Percentiles rank a stretch among this genome's conserved stretches.
These are phyloP conservation scores for Glycyrrhiza uralensis DNA, from an alignment of 306 rosid genomes.

Conservation along the genomic window DNA sequence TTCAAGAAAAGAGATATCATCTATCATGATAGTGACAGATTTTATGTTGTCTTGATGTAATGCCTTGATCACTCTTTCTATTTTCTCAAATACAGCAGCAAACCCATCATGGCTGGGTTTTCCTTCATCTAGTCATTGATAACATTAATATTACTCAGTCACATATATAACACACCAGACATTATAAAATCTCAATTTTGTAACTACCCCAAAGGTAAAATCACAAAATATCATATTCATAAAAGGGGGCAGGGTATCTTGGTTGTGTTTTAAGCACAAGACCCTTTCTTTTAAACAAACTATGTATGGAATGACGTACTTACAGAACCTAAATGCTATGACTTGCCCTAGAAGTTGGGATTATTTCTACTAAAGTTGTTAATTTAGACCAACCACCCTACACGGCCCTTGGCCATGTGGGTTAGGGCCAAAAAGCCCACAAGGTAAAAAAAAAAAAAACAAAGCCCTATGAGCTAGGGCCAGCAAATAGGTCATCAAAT, in stretches of 20 bases:
- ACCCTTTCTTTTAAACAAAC: background rate
- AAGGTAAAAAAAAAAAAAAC: no score
- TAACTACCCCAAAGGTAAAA: background rate
- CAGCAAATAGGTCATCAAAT: no score
- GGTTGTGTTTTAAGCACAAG: slow-evolving; percentile 3
- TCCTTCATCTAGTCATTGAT: slow-evolving; percentile 46
- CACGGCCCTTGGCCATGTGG: no score
- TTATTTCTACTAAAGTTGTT: background rate
- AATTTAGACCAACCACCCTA: no score
- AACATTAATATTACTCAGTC: slow-evolving; percentile 14
- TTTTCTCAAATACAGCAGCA: slow-evolving; percentile 61
- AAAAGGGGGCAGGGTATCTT: background rate
- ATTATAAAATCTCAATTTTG: background rate
- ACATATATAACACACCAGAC: slow-evolving; percentile 1
- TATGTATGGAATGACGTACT: background rate
- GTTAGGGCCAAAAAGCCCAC: no score
- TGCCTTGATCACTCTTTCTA: slow-evolving; percentile 46
- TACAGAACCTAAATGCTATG: background rate
- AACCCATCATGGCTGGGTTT: slow-evolving; percentile 43
- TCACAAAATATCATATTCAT: background rate
- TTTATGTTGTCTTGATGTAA: slow-evolving; percentile 48
- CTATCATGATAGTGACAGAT: slow-evolving; percentile 59
- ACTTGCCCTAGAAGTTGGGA: background rate
- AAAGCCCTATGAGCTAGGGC: no score
- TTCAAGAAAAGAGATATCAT: slow-evolving; percentile 78